These are phyloP conservation scores for Dactylellina parvicollis DNA, from an alignment of 2,329 filamentous ascomycete genomes.

Conservation along the genomic window DNA sequence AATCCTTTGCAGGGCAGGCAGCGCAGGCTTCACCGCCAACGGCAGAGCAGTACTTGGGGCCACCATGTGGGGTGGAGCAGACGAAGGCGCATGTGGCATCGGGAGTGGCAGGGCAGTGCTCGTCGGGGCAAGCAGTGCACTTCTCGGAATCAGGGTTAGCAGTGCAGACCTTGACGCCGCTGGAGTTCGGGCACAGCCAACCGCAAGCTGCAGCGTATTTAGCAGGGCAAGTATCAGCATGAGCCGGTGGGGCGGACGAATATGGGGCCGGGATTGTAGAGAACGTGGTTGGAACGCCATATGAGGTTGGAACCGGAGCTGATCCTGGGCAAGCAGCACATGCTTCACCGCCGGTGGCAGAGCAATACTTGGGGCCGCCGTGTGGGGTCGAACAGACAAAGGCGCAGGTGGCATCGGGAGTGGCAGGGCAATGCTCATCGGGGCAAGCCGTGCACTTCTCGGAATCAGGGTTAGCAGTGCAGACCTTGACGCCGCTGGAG, in stretches of 20 bases:
- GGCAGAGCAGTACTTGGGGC: constrained; percentile 13
- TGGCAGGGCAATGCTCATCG: background rate
- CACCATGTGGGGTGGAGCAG: constrained; percentile 7
- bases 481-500: constrained; percentile 2
- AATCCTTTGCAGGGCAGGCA: too few species aligned
- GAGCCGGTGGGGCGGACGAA: too few species aligned
- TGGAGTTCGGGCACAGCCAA: too few species aligned
- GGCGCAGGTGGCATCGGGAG: background rate
- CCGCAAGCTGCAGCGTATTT: too few species aligned
- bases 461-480: background rate
- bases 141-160: too few species aligned
- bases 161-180: too few species aligned
- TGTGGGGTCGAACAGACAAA: background rate
- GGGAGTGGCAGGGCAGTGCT: background rate
- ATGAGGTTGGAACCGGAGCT: too few species aligned
- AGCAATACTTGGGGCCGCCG: constrained; percentile 10
- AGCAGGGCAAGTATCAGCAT: too few species aligned
- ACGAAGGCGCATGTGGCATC: constrained; percentile 4
- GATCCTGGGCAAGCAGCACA: too few species aligned
- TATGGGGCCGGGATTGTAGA: too few species aligned
- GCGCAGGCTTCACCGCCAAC: background rate
- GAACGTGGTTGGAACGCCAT: too few species aligned
- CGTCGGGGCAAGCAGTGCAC: background rate
- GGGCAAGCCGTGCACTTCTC: constrained; percentile 10
- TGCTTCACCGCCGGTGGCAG: background rate